These are phyloP conservation scores for Dothistroma septosporum DNA, from an alignment of 2,329 filamentous ascomycete species.

Conservation along the genomic window DNA sequence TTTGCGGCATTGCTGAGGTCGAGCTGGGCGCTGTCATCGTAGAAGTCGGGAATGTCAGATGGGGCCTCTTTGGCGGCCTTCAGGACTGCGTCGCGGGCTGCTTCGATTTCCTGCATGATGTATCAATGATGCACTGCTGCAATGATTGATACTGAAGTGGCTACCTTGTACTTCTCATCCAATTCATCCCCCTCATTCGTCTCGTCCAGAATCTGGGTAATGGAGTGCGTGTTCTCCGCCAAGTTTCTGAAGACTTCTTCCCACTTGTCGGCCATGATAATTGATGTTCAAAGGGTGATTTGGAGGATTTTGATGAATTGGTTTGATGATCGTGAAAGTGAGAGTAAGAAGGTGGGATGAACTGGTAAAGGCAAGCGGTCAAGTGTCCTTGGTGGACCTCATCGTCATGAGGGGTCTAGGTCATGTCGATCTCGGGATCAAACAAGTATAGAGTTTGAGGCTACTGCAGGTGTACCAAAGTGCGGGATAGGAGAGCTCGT, in stretches of 20 bases:
- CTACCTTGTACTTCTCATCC: conserved; percentile 15
- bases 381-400: not conserved
- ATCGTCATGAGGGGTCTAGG: conserved; percentile 5
- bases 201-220: conserved; percentile 19
- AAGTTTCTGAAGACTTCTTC: conserved; percentile 22
- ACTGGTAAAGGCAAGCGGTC: not conserved
- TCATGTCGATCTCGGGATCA: not conserved
- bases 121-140: not conserved
- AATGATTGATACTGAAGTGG: not conserved
- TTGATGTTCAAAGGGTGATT: not conserved
- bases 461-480: not conserved
- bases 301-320: not conserved
- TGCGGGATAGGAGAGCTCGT: not conserved
- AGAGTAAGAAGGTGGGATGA: not conserved
- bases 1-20: conserved; percentile 21
- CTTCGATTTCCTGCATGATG: conserved; percentile 16
- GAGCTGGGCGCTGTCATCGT: conserved; percentile 21
- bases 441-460: not conserved
- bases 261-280: conserved; percentile 22
- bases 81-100: conserved; percentile 16
- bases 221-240: conserved; percentile 21
- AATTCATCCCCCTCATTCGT: conserved; percentile 23
- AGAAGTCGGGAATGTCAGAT: conserved; percentile 19
- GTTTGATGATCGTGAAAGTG: not conserved
- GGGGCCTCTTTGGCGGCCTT: conserved; percentile 19